A percentile compares a stretch with the other conserved stretches of the same genome.
Conservation (phyloP, 768 basidiomycete species). For the Boletales sp. region DNA sequence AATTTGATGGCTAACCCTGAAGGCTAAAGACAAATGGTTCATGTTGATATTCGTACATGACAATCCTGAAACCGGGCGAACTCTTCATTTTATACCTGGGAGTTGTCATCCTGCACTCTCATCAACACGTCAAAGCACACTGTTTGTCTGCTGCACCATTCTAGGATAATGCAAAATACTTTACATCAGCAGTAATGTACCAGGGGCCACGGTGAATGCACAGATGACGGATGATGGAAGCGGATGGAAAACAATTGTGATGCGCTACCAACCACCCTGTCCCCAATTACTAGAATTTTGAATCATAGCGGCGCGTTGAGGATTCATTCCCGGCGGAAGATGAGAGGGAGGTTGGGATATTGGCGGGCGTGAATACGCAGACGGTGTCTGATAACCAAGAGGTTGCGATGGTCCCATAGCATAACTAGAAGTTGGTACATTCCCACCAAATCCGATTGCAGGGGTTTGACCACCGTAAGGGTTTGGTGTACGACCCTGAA, state of each 20-base stretch:
- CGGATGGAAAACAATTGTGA: slow-evolving; percentile 8
- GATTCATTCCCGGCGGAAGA: slow-evolving; percentile 60
- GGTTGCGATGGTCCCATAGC: slow-evolving; percentile 32
- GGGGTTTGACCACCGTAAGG: slow-evolving; percentile 57
- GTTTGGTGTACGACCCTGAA: slow-evolving; percentile 69
- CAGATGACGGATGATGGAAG: slow-evolving; percentile 15
- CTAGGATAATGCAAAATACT: slow-evolving; percentile 21
- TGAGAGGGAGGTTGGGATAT: slow-evolving; percentile 40
- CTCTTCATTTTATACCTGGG: too few relatives aligned
- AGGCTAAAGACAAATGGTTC: not conserved
- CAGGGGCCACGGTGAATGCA: slow-evolving; percentile 1
- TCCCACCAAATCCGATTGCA: slow-evolving; percentile 29
- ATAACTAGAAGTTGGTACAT: slow-evolving; percentile 25
- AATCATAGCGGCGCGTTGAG: slow-evolving; percentile 63
- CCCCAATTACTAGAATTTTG: slow-evolving; percentile 44
- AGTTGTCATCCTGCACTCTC: too few relatives aligned
- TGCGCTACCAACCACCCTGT: slow-evolving; percentile 30
- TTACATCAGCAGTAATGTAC: slow-evolving; percentile 29
- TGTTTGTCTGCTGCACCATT: slow-evolving; percentile 15
- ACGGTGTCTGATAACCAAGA: slow-evolving; percentile 40
- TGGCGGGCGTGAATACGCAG: slow-evolving; percentile 38
- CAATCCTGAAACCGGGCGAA: not conserved
- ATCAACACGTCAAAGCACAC: too few relatives aligned
- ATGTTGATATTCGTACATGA: not conserved
- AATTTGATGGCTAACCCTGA: slow-evolving; percentile 2